A percentile compares a stretch with the other conserved stretches of the same genome.
Conservation (phyloP, 306 rosid species). For the Geum urbanum region DNA sequence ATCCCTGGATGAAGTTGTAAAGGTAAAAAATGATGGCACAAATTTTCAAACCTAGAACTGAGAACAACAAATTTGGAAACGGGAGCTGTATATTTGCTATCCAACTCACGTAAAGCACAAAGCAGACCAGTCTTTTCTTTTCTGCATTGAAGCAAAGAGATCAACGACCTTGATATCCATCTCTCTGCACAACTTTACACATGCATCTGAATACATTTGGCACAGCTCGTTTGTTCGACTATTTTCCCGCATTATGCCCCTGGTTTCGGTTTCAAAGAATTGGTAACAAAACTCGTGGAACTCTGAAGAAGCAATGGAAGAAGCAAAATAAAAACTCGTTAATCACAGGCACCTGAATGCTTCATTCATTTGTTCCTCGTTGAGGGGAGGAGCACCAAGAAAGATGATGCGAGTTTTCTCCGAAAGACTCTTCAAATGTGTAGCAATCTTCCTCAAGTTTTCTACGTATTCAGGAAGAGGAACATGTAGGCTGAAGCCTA, state of each 20-base stretch:
- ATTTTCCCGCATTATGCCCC: not conserved
- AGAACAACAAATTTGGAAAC: not conserved
- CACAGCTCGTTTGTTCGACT: conserved; percentile 44
- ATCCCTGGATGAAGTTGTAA: conserved; percentile 36
- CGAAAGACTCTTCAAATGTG: conserved; percentile 55
- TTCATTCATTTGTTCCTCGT: conserved; percentile 39
- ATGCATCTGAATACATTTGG: conserved; percentile 67
- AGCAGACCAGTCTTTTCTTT: conserved; percentile 45
- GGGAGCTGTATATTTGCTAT: not conserved
- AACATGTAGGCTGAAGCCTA: conserved; percentile 49
- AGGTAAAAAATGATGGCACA: not conserved
- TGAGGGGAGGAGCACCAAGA: conserved; percentile 59
- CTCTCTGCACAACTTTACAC: conserved; percentile 54
- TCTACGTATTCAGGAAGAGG: conserved; percentile 71
- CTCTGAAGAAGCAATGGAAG: not conserved
- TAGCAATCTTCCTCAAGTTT: conserved; percentile 65
- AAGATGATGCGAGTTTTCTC: conserved; percentile 52
- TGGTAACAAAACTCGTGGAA: not conserved
- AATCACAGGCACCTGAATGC: conserved; percentile 26
- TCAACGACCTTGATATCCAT: conserved; percentile 51
- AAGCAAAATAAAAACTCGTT: not conserved
- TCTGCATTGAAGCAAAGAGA: conserved; percentile 52
- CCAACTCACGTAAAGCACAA: conserved; percentile 54
- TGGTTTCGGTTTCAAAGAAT: not conserved
- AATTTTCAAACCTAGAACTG: not conserved